Evolutionary conservation across 2,329 filamentous ascomycete species (phyloP).

Genomic region (Byssothecium circinans): DNA sequence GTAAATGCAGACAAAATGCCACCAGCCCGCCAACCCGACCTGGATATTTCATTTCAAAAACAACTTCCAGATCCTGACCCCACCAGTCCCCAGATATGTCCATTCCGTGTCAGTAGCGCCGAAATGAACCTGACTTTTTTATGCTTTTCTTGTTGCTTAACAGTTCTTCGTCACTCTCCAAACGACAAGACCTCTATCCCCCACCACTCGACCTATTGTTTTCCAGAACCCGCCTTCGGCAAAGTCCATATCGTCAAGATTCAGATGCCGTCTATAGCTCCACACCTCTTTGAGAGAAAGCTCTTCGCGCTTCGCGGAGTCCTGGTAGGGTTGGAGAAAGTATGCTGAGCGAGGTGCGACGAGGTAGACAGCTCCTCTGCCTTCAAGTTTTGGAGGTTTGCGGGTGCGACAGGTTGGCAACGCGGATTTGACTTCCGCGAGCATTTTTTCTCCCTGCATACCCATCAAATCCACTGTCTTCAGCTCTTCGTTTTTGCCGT

Average conservation of each 20-base stretch:
- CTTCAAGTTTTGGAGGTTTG: slow-evolving; percentile 42
- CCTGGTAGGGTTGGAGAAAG: slow-evolving; percentile 63
- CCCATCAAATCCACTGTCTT: slow-evolving; percentile 74
- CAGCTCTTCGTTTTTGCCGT: slow-evolving; percentile 73
- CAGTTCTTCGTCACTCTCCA: slow-evolving; percentile 49
- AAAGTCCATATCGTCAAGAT: slow-evolving; percentile 80
- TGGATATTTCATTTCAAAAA: not conserved
- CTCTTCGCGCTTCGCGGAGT: slow-evolving; percentile 36
- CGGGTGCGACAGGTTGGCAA: slow-evolving; percentile 52
- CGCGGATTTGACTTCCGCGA: slow-evolving; percentile 60
- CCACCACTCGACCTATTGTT: slow-evolving; percentile 68
- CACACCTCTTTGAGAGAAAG: slow-evolving; percentile 70
- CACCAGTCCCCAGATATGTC: too few relatives aligned
- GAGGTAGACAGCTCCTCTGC: slow-evolving; percentile 58
- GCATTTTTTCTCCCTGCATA: slow-evolving; percentile 62
- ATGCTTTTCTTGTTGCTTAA: slow-evolving; percentile 16
- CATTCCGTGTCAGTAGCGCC: too few relatives aligned
- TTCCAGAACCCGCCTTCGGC: slow-evolving; percentile 73
- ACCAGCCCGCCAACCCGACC: not conserved
- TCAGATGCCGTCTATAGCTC: slow-evolving; percentile 68
- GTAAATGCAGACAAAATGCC: not conserved
- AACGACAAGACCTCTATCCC: slow-evolving; percentile 49
- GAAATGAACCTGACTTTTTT: not conserved
- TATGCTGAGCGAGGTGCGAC: slow-evolving; percentile 72
- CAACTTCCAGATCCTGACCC: too few relatives aligned